Evolutionary conservation across 805 yeast genomes (phyloP).

Genomic region (Starmerella geochares): DNA sequence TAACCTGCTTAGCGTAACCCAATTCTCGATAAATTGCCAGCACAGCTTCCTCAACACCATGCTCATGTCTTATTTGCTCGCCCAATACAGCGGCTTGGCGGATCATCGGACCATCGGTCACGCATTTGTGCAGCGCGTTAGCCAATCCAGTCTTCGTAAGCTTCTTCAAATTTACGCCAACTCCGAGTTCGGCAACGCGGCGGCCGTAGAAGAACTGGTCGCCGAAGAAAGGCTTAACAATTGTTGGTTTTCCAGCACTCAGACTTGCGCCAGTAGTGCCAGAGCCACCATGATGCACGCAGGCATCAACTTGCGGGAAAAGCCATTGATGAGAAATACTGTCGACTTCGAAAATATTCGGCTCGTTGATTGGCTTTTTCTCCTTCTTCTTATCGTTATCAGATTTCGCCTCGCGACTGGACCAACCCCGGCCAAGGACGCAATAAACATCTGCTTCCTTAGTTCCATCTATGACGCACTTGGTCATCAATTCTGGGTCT

Average conservation of each 20-base stretch:
- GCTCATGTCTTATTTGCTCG: conserved; percentile 52
- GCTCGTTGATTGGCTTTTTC: conserved; percentile 18
- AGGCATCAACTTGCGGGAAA: conserved; percentile 79
- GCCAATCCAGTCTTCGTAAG: conserved; percentile 54
- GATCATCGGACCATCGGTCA: conserved; percentile 56
- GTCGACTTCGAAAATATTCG: conserved; percentile 58
- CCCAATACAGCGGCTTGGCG: conserved; percentile 58
- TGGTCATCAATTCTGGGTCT: conserved; percentile 67
- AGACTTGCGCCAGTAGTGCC: conserved; percentile 93
- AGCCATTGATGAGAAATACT: conserved; percentile 89
- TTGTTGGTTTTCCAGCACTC: conserved; percentile 76
- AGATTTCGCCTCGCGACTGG: conserved; percentile 49
- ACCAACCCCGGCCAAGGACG: conserved; percentile 89
- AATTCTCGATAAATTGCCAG: conserved; percentile 66
- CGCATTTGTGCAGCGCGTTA: conserved; percentile 58
- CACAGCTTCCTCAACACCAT: conserved; percentile 72
- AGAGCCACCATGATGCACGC: conserved; percentile 95
- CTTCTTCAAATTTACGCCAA: conserved; percentile 61
- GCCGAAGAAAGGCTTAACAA: conserved; percentile 90
- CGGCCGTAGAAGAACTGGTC: conserved; percentile 89
- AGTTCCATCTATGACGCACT: conserved; percentile 71
- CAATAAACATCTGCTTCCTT: conserved; percentile 72
- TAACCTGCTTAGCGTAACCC: conserved; percentile 43
- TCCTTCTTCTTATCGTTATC: conserved; percentile 18
- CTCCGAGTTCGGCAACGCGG: conserved; percentile 81